Evolutionary conservation across 192 early-diverging fungal genomes (phyloP), one percentile per base, ranked within the genome.

Genomic region (Mortierella antarctica): DNA sequence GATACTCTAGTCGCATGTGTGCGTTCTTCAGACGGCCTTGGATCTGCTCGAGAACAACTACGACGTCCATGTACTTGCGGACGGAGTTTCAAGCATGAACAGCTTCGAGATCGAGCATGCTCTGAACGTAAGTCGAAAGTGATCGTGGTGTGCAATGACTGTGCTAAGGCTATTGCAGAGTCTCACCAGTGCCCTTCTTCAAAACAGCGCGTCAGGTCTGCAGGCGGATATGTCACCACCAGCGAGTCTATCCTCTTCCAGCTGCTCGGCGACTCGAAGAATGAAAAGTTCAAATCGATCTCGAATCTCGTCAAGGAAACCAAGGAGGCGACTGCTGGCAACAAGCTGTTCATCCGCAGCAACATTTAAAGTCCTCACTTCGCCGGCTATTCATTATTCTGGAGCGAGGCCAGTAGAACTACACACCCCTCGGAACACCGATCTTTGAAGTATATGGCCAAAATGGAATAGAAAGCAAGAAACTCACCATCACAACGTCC

Each of bases 1-100:
- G 12, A 53, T 42, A 10, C n/a, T 58, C 52, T 77, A 94, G 89
- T 88, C 95, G 14, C 98, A 99, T 74, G 97, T 99, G 7, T 99
- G 98, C 74, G 92, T 99, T 7, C 68, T 95, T 48, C 98, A 99
- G 84, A 98, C 98, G 13, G 93, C 95, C 21, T 85, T 99, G 79
- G 98, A 98, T 56, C 73, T 99, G 31, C 69, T 96, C 50, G 91
- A 94, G 40, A 79, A 88, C 31, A 83, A 92, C 60, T 90, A 89
- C 67, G 89, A 94, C 65, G 96, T 97, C 53, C 92, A 95, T 71
- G 93, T 99, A n/a, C 79, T 98, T 63, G 90, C 93, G 1, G 97
- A 98, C 81, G 98, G 95, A 42, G 93, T 99, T 15, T 96, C 95
- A 18, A 97, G 96, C 40, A 91, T 91, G 79, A 93, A 95, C 55